A percentile compares a stretch with the other conserved stretches of the same genome.
These are phyloP conservation scores for Pythium dissimile DNA, from an alignment of 352 stramenopile genomes.

Conservation along the genomic window DNA sequence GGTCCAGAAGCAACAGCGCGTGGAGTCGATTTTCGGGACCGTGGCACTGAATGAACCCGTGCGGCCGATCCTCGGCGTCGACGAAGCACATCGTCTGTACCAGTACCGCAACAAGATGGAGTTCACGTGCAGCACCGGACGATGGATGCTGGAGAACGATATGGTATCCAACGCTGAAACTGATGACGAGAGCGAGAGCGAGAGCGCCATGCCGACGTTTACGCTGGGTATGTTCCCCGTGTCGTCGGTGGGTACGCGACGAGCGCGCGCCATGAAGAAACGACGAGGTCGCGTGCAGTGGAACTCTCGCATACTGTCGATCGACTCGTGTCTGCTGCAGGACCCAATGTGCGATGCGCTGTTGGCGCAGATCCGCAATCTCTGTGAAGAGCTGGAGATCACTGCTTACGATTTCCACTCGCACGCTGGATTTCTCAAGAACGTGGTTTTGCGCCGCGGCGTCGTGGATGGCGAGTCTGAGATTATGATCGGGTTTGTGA, in stretches of 20 bases:
- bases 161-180: constrained; percentile 22
- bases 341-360: constrained; percentile 37
- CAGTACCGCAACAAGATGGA: constrained; percentile 85
- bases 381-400: constrained; percentile 28
- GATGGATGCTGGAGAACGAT: constrained; percentile 57
- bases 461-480: constrained; percentile 25
- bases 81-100: constrained; percentile 18
- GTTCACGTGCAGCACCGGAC: constrained; percentile 76
- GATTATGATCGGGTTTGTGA: constrained; percentile 69
- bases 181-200: neutral
- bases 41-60: constrained; percentile 23
- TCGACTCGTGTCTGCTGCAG: constrained; percentile 61
- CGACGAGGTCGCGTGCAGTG: constrained; percentile 33
- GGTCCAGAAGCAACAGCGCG: constrained; percentile 54
- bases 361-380: constrained; percentile 29
- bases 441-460: constrained; percentile 61
- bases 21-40: constrained; percentile 34
- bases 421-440: constrained; percentile 59
- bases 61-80: constrained; percentile 35
- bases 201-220: constrained; percentile 28
- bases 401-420: constrained; percentile 58
- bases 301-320: constrained; percentile 64
- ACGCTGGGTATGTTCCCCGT: constrained; percentile 74
- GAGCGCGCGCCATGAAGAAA: constrained; percentile 31
- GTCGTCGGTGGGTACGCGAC: constrained; percentile 37